These are phyloP conservation scores for Termitomyces sp. DNA, from an alignment of 768 basidiomycete genomes.

Conservation along the genomic window DNA sequence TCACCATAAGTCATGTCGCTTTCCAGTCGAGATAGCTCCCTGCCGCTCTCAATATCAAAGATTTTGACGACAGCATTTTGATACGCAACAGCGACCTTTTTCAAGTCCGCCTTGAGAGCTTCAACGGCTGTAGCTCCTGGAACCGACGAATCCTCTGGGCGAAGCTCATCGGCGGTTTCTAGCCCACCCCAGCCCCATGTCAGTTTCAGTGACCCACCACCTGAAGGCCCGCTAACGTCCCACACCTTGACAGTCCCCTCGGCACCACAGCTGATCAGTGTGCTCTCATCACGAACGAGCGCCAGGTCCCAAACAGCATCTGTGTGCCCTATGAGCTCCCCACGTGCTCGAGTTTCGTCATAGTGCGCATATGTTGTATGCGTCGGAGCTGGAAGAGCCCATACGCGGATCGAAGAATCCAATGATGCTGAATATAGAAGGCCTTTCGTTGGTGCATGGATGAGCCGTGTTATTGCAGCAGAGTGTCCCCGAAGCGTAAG, in stretches of 20 bases:
- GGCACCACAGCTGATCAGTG: slow-evolving; percentile 84
- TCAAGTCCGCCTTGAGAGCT: slow-evolving; percentile 76
- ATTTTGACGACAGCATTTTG: slow-evolving; percentile 86
- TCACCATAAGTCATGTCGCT: slow-evolving; percentile 57
- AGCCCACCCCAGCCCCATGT: slow-evolving; percentile 80
- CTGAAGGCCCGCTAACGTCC: slow-evolving; percentile 72
- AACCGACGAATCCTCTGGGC: slow-evolving; percentile 41
- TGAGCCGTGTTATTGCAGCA: slow-evolving; percentile 81
- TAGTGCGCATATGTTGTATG: slow-evolving; percentile 92
- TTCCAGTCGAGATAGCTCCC: slow-evolving; percentile 58
- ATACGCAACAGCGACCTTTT: slow-evolving; percentile 87
- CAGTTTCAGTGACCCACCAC: slow-evolving; percentile 59
- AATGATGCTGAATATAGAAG: slow-evolving; percentile 88
- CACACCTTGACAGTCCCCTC: slow-evolving; percentile 93
- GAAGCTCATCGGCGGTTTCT: slow-evolving; percentile 41
- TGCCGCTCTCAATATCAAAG: slow-evolving; percentile 87
- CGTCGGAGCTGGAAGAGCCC: slow-evolving; percentile 70
- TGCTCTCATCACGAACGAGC: slow-evolving; percentile 75
- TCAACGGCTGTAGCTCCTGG: slow-evolving; percentile 82
- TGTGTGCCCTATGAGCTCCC: slow-evolving; percentile 85
- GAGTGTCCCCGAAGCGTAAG: slow-evolving; percentile 93
- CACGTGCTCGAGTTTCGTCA: slow-evolving; percentile 71
- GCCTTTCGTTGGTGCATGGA: slow-evolving; percentile 71
- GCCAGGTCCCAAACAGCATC: slow-evolving; percentile 97
- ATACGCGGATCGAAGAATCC: slow-evolving; percentile 90